phyloP scores from a whole-genome alignment of 192 early-diverging fungal genomes.

The Podila clonocystis region DNA sequence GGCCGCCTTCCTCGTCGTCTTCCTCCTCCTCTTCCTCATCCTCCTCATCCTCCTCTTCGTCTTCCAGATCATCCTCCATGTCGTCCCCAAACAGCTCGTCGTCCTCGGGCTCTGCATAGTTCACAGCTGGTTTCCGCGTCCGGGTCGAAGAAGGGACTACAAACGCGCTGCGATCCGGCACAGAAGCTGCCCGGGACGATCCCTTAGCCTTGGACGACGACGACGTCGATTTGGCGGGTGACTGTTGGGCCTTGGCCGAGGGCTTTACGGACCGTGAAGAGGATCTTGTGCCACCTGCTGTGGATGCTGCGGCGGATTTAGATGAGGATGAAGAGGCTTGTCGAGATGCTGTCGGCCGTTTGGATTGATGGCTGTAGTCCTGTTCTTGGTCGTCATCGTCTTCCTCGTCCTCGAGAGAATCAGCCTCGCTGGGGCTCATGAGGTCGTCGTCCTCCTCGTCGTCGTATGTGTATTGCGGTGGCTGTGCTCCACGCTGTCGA shows the following conservation, averaged over 20 bases:
- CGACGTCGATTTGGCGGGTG: neutral
- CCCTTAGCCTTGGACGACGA: neutral
- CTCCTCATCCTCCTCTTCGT: conserved; percentile 18
- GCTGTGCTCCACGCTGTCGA: conserved; percentile 10
- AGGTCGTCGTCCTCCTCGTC: conserved; percentile 27
- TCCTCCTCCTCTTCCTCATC: conserved; percentile 14
- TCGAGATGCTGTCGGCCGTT: neutral
- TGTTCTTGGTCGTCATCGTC: conserved; percentile 15
- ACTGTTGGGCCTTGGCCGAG: neutral
- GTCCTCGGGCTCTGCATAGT: conserved; percentile 50
- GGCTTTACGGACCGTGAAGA: conserved; percentile 3
- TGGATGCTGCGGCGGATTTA: conserved; percentile 4
- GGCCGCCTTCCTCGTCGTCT: conserved; percentile 19
- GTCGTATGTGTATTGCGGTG: conserved; percentile 33
- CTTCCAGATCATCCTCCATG: conserved; percentile 9
- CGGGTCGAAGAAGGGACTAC: conserved; percentile 28
- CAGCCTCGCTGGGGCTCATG: neutral
- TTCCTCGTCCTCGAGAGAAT: conserved; percentile 12
- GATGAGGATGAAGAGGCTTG: conserved; percentile 7
- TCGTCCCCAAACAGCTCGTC: conserved; percentile 24
- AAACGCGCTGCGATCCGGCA: conserved; percentile 13
- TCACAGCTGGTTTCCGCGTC: conserved; percentile 39
- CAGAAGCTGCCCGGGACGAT: neutral
- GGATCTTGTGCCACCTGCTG: neutral
- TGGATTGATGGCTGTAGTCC: conserved; percentile 11